Evolutionary conservation across 306 rosid species (phyloP), one percentile per base, ranked within the genome.

Genomic region (Trifolium subterraneum): DNA sequence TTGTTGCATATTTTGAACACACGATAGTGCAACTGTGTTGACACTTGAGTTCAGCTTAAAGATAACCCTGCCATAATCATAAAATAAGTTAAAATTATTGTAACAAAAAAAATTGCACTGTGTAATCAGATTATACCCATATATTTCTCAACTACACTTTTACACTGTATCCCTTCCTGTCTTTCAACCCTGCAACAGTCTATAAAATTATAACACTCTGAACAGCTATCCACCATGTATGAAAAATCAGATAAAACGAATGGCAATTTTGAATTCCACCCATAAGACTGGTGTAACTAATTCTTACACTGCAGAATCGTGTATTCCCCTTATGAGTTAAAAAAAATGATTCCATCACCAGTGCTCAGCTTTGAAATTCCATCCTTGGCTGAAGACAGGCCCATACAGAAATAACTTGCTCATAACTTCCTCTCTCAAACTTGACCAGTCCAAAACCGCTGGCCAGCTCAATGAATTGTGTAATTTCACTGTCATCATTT

Each of bases 401-500:
- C 73, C 63, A 62, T 6, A 52, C 42, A 45, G 13, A 74, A 64
- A 27, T 15, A 20, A 38, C 39, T 27, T 12, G 59, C 48, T 33
- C 45, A 33, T 13, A 71, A 70, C 69, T 72, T 75, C 36, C 52
- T 11, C 51, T 60, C 36, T 45, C 72, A 73, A 54, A 76, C 38
- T 76, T 41, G 54, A 68, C 64, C 79, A 71, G 56, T 76, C 60
- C 75, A 74, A 64, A 54, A 74, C 44, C 31, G 23, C 73, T 44
- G 42, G 65, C 54, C 70, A 31, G 29, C 47, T 73, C 47, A 12
- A 73, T 70, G 52, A 80, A 36, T 45, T 41, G 60, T 29, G 51
- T 74, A 41, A 58, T 69, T 45, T 61, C 60, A 78, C 60, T 36
- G 59, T 75, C 61, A 74, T 86, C 80, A 73, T 74, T 74, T 87